These are phyloP conservation scores for Chamaenerion angustifolium DNA, from an alignment of 345 rosid genomes.

Conservation along the genomic window DNA sequence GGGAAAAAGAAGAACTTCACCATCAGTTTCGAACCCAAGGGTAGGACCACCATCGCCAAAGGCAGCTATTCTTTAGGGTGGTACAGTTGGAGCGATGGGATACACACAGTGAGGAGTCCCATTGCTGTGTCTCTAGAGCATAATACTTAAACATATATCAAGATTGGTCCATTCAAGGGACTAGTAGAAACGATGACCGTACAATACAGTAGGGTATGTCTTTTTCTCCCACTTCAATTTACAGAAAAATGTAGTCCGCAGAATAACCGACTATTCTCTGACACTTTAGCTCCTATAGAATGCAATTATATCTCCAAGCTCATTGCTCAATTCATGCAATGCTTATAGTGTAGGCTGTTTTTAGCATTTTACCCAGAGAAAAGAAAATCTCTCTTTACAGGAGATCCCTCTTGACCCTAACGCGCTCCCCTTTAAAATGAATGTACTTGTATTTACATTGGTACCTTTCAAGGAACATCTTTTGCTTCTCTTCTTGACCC, in stretches of 20 bases:
- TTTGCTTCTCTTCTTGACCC: conserved; percentile 48
- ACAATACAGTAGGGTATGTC: too few species aligned
- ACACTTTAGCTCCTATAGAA: too few species aligned
- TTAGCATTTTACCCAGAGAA: too few species aligned
- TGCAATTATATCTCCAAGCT: too few species aligned
- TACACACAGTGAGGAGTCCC: conserved; percentile 55
- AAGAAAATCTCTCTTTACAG: conserved; percentile 15
- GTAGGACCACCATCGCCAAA: conserved; percentile 6
- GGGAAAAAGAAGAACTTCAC: conserved; percentile 48
- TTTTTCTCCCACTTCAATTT: too few species aligned
- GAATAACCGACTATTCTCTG: too few species aligned
- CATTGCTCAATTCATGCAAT: too few species aligned
- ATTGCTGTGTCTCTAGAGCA: conserved; percentile 36
- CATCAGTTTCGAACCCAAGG: conserved; percentile 16
- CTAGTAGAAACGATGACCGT: too few species aligned
- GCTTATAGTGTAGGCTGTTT: too few species aligned
- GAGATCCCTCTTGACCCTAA: conserved; percentile 43
- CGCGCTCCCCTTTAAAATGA: conserved; percentile 73
- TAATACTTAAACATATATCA: too few species aligned
- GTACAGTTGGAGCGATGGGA: conserved; percentile 52
- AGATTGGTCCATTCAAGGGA: conserved; percentile 12
- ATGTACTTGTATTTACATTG: conserved; percentile 53
- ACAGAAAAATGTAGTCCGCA: too few species aligned
- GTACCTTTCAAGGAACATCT: conserved; percentile 46
- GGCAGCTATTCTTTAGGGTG: conserved; percentile 53